Percentiles rank a stretch among this genome's conserved stretches.
Evolutionary conservation across 352 stramenopile species (phyloP).

Genomic region (Globisporangium ultimum): DNA sequence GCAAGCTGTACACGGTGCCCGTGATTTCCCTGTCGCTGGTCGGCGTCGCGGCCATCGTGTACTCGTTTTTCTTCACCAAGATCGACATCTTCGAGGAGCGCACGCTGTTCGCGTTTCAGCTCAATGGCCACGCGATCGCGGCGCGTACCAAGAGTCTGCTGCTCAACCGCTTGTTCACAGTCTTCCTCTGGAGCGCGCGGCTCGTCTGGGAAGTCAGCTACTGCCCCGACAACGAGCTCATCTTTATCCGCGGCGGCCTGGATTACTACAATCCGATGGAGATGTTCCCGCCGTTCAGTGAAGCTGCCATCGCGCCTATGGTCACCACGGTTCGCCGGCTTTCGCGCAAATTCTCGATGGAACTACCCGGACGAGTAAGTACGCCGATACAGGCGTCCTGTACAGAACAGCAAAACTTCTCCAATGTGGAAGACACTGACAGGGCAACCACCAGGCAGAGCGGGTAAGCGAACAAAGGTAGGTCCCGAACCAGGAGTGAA

Average conservation of each 20-base stretch:
- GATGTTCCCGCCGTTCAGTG: slow-evolving; percentile 24
- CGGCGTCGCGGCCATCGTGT: slow-evolving; percentile 21
- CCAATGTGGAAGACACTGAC: too few relatives aligned
- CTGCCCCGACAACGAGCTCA: slow-evolving; percentile 33
- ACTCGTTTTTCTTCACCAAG: slow-evolving; percentile 27
- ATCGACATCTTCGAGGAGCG: slow-evolving; percentile 23
- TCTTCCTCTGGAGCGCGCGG: slow-evolving; percentile 38
- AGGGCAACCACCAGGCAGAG: too few relatives aligned
- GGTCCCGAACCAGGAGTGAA: too few relatives aligned
- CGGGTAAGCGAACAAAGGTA: too few relatives aligned
- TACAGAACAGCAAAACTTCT: too few relatives aligned
- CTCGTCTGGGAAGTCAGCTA: slow-evolving; percentile 28
- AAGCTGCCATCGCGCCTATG: background rate
- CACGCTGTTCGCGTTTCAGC: slow-evolving; percentile 20
- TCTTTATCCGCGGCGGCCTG: slow-evolving; percentile 32
- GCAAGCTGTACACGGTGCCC: slow-evolving; percentile 21
- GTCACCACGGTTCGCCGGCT: background rate
- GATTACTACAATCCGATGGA: slow-evolving; percentile 47
- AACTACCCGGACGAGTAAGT: background rate
- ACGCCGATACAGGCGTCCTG: too few relatives aligned
- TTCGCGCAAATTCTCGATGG: background rate
- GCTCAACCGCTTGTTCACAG: slow-evolving; percentile 38
- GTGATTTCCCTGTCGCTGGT: slow-evolving; percentile 19
- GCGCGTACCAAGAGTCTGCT: slow-evolving; percentile 37
- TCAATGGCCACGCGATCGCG: slow-evolving; percentile 19